Evolutionary conservation across 176 grass and related monocot species (phyloP), one percentile per base, ranked within the genome.

Genomic region (Oryza longistaminata): DNA sequence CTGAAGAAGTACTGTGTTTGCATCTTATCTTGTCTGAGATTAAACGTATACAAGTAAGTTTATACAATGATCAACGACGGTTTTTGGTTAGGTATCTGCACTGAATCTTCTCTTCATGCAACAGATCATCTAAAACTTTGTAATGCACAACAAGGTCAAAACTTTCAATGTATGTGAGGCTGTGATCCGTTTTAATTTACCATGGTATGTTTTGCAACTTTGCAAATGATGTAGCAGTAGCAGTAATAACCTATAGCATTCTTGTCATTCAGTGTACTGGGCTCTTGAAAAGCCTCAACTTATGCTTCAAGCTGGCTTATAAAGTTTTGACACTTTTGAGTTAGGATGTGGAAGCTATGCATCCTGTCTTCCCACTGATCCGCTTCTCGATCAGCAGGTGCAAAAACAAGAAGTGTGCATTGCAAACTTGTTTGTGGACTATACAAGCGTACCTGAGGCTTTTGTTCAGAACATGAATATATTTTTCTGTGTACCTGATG

Each of bases 101-200:
- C 10, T 77, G 21, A 72, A 83, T 79, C 55, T 82, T 34, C 67
- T 72, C 12, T 68, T 55, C 37, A 73, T 61, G 26, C 48, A 45
- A 74, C 11, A 68, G 17, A 24, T 26, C 26, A 39, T 48, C 65
- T 68, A 68, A 79, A 68, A 11, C 37, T 60, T 46, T 45, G 19
- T 58, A 70, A 49, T 34, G 31, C 42, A 2, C 37, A 85, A 43
- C 69, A 48, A 83, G n/a, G 70, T 73, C 70, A 87, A 81, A 91
- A 87, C 70, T 64, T 64, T 27, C n/a, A 31, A 64, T 74, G 69
- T 87, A 84, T 78, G 71, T 49, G 77, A 75, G 70, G 75, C 66
- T 87, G 40, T 49, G 77, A 70, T 64, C 76, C 53, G 83, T 64
- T 37, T 52, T 42, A 69, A 25, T 31, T 42, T 40, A 68, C 17